Evolutionary conservation across 2,329 filamentous ascomycete species (phyloP), one percentile per base, ranked within the genome.

Genomic region (Fusarium nisikadoi): DNA sequence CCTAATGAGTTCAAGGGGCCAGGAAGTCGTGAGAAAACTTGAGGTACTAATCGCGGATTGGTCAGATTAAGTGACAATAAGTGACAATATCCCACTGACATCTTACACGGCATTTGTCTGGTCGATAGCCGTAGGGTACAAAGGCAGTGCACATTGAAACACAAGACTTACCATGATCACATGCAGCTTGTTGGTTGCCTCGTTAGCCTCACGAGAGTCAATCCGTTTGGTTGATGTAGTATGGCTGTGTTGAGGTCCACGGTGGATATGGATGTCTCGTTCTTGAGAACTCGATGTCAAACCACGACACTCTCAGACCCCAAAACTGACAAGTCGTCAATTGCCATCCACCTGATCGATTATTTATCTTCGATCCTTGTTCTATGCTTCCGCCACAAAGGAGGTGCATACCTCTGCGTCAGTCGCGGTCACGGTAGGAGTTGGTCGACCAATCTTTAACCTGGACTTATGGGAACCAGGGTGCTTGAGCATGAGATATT

Each of bases 121-220:
- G 62, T 39, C 49, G 11, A 47, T 54, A 17, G 20, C 36, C 35
- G 65, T 42, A 50, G 42, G 31, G 57, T 38, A 72, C 65, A 67
- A 70, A 56, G 62, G 53, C 65, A 62, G 70, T 73, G 63, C 70
- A 70, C 39, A 23, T 35, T 56, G 46, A 50, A 56, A 31, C 57
- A 42, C 65, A 38, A 63, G 55, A 66, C 45, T 20, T 20, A 35
- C 29, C 33, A 5, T 55, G 19, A 29, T 55, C 57, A 56, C 68
- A 55, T 60, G 49, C 27, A 33, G 35, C 41, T 39, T n/a, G 16
- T 42, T 23, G 47, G 62, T 38, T 55, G 54, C 52, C 42, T 73
- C 43, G 46, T 57, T 54, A 61, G 43, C 67, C 46, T 46, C 39
- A 31, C 29, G 27, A 39, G 33, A 55, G 52, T 14, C n/a, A 38